Base-by-base conservation (phyloP, 2,329 filamentous ascomycete genomes). In the Aspergillus puulaauensis region DNA sequence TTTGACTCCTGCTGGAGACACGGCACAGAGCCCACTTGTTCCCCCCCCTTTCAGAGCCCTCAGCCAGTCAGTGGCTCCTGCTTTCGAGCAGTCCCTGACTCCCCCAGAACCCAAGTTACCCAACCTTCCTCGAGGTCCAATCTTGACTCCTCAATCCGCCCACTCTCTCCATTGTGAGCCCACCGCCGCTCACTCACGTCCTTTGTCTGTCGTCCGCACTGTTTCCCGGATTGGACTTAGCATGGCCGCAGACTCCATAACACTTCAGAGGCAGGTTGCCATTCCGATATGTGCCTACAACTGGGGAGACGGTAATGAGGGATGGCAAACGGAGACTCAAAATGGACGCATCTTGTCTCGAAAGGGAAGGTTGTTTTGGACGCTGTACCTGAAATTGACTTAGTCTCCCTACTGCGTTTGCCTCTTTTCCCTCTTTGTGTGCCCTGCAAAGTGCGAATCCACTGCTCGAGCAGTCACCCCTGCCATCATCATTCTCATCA, bases 11-110 rank as follows among this genome's bases (percentile, higher is more conserved):
- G 49, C 52, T 55, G 57, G 54, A 61, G 56, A 65, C 63, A 62
- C 63, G 60, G 61, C 58, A 64, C 63, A 64, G 55, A 57, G 52
- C 41, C 52, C 51, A 49, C 49, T 40, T 51, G 23, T 24, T 31
- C n/a, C 44, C 52, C 52, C 62, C 52, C 48, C 48, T 54, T 50
- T 53, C 43, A 52, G 41, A 44, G 40, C 47, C 37, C 52, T 49
- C 58, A 39, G 37, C 48, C 48, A 51, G 35, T 41, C 35, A 52
- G 12, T 44, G 17, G 47, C 33, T 15, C 35, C 11, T n/a, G 27
- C 27, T 11, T 37, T 48, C 31, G 11, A 40, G 54, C 27, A 31
- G 54, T 51, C 49, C 55, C 55, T 52, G 43, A 47, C 31, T 47
- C 24, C 54, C 33, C 27, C 33, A 44, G 40, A 44, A 19, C 50